Conservation (phyloP, 768 basidiomycete genomes). For the Tylopilus felleus region DNA sequence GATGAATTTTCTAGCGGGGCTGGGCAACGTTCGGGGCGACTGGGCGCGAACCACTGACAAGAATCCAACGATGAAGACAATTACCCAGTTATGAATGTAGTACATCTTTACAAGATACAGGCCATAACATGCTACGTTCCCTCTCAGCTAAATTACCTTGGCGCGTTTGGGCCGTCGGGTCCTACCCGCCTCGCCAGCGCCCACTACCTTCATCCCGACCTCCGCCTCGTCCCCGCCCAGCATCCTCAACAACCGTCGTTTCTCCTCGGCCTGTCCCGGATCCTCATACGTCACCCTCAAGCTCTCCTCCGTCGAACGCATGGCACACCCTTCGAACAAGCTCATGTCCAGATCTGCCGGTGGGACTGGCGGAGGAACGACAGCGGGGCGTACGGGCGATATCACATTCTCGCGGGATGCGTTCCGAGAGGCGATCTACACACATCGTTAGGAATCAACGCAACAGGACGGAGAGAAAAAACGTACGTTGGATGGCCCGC, state of each 20-base stretch:
- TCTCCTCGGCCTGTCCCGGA: slow-evolving; percentile 58
- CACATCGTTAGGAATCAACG: background rate
- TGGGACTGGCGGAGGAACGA: background rate
- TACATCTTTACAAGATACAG: background rate
- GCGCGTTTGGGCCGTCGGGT: slow-evolving; percentile 11
- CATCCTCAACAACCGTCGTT: slow-evolving; percentile 53
- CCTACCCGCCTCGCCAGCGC: slow-evolving; percentile 1
- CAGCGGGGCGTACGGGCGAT: slow-evolving; percentile 10
- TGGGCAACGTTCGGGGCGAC: too few relatives aligned
- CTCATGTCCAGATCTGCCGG: slow-evolving; percentile 29
- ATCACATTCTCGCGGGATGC: slow-evolving; percentile 31
- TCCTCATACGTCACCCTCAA: slow-evolving; percentile 67
- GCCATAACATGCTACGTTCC: background rate
- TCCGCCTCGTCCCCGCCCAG: slow-evolving; percentile 31
- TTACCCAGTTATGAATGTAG: background rate
- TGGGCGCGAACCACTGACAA: too few relatives aligned
- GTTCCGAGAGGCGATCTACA: slow-evolving; percentile 34
- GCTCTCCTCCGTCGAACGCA: slow-evolving; percentile 38
- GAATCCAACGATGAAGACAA: too few relatives aligned
- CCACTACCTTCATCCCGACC: slow-evolving; percentile 14
- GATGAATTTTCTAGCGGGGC: too few relatives aligned
- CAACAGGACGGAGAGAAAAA: background rate
- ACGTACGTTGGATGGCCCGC: slow-evolving; percentile 36
- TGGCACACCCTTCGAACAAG: slow-evolving; percentile 18
- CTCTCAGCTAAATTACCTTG: slow-evolving; percentile 4